Base-by-base conservation (phyloP, 768 basidiomycete genomes). In the Clavulina sp. region DNA sequence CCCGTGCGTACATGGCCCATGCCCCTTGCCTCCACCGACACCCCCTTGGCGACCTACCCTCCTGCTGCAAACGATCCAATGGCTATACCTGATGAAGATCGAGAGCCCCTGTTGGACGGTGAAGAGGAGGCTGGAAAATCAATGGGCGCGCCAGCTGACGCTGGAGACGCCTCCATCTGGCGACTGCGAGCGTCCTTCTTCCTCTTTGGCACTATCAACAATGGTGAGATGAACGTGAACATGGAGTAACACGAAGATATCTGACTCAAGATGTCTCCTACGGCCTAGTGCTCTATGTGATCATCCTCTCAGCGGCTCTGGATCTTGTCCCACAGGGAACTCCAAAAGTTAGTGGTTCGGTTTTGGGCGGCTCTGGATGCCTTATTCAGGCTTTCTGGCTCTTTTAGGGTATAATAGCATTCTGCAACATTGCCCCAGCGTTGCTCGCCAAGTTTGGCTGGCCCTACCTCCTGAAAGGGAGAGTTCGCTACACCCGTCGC, bases 291-390 rank as follows among this genome's bases (percentile, higher is more conserved):
- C 71, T 93, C 52, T 95, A 97, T 66, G 93, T 99, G 33, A 84
- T 97, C 55, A 95, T 97, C 55, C 76, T 99, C 19, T 93, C 88
- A 1, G 93, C 93, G 4, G 95, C 95, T 1, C 70, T 96, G 3
- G 95, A 99, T 61, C 74, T 99, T 2, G 91, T 95, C 1, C 84
- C 89, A 5, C 80, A 86, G 1, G 75, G 81, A 2, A 93, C 88
- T 0, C 92, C 93, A 0, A 93, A 93, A 62, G 62, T 58, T 28
- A 34, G 28, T 2, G 18, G 6, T 28, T 9, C 4, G 5, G 26
- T n/a, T 5, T 18, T 16, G 1, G 18, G 30, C 0, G 23, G 41
- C 4, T 32, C 29, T 49, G n/a, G 38, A 26, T n/a, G 31, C 38
- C 21, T 28, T 36, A 18, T 26, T 31, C n/a, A 5, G 13, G 19